These are phyloP conservation scores for Talaromyces stipitatus DNA, from an alignment of 495 filamentous ascomycete genomes.

Conservation along the genomic window DNA sequence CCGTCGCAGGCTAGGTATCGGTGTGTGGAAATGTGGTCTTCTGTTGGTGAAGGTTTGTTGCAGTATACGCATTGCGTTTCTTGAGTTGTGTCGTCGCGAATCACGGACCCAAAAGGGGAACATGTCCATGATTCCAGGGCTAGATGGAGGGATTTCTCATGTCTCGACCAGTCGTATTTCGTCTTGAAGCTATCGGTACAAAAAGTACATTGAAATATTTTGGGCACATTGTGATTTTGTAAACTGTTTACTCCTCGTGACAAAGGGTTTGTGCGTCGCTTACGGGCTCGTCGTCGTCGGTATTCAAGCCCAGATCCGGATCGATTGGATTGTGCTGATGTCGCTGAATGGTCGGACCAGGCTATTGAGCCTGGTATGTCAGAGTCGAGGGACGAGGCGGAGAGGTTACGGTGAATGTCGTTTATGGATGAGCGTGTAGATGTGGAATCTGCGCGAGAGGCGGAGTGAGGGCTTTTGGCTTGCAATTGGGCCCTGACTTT, in stretches of 20 bases:
- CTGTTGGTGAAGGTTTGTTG: slow-evolving; percentile 9
- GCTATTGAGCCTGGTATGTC: too few relatives aligned
- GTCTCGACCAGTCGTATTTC: slow-evolving; percentile 75
- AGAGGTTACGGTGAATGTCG: slow-evolving; percentile 51
- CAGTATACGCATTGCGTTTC: slow-evolving; percentile 19
- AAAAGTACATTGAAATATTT: slow-evolving; percentile 69
- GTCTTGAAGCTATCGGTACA: slow-evolving; percentile 72
- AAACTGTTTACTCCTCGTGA: not conserved
- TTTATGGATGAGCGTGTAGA: slow-evolving; percentile 44
- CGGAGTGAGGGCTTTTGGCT: slow-evolving; percentile 16
- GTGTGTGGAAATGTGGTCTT: slow-evolving; percentile 35
- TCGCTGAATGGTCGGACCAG: slow-evolving; percentile 52
- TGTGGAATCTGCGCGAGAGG: slow-evolving; percentile 31
- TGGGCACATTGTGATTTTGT: slow-evolving; percentile 8
- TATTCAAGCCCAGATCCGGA: slow-evolving; percentile 3
- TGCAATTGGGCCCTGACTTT: slow-evolving; percentile 21
- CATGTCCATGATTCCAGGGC: slow-evolving; percentile 71
- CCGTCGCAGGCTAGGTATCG: slow-evolving; percentile 58
- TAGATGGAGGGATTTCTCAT: slow-evolving; percentile 70
- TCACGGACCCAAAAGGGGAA: slow-evolving; percentile 59
- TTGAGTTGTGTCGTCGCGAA: slow-evolving; percentile 50
- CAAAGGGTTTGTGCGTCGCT: not conserved
- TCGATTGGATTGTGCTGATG: slow-evolving; percentile 6
- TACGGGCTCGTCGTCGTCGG: slow-evolving; percentile 10
- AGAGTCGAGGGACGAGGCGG: slow-evolving; percentile 52